A percentile compares a stretch with the other conserved stretches of the same genome.
phyloP scores from a whole-genome alignment of 2,329 filamentous ascomycete species.

The Fusarium nurragi region DNA sequence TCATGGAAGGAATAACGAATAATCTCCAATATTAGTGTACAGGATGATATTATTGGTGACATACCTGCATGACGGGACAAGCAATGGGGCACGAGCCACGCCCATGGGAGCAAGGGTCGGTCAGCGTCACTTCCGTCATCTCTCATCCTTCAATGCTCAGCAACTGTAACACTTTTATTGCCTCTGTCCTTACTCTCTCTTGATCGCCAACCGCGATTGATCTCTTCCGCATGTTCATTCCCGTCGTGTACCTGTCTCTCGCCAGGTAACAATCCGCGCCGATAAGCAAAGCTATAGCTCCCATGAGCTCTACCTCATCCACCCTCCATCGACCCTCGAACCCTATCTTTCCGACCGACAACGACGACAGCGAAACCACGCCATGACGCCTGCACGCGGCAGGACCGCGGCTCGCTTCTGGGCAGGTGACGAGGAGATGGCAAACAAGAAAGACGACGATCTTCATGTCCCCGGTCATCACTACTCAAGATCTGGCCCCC shows the following conservation, averaged over 20 bases:
- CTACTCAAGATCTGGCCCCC: constrained; percentile 41
- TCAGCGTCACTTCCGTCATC: constrained; percentile 25
- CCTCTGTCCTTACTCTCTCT: neutral
- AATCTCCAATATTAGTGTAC: too few relatives aligned
- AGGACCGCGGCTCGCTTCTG: constrained; percentile 53
- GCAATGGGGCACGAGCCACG: constrained; percentile 36
- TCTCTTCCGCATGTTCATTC: constrained; percentile 1
- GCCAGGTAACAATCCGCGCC: neutral
- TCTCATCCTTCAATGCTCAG: too few relatives aligned
- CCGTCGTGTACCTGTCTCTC: constrained; percentile 9
- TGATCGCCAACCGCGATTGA: constrained; percentile 6
- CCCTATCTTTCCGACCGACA: neutral
- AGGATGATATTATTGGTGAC: too few relatives aligned
- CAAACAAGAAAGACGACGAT: constrained; percentile 68
- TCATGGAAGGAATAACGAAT: too few relatives aligned
- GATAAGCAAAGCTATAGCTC: constrained; percentile 18
- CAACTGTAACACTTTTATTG: neutral
- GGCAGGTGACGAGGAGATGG: constrained; percentile 64
- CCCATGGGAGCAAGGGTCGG: constrained; percentile 14
- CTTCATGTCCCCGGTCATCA: constrained; percentile 45
- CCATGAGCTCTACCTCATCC: constrained; percentile 24
- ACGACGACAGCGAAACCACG: constrained; percentile 38
- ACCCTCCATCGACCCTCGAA: constrained; percentile 5
- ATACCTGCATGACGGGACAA: too few relatives aligned
- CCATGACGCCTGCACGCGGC: constrained; percentile 52